These are phyloP conservation scores for Globisporangium iwayamae DNA, from an alignment of 352 stramenopile genomes.

Conservation along the genomic window DNA sequence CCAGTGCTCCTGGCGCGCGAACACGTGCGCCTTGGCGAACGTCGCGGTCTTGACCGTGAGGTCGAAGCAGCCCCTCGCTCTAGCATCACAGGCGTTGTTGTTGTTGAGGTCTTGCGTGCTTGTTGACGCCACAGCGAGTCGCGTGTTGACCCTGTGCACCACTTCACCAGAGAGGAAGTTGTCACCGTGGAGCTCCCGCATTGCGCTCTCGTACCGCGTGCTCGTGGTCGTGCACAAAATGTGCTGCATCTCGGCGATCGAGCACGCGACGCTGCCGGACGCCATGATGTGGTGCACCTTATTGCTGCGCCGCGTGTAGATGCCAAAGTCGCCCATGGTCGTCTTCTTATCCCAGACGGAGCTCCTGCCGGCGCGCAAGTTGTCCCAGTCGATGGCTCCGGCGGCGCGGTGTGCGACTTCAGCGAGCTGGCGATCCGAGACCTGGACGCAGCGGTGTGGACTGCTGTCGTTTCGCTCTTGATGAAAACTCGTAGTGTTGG, in stretches of 20 bases:
- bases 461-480: neutral
- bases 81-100: neutral
- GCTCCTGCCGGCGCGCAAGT: constrained; percentile 13
- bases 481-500: neutral
- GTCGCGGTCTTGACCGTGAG: constrained; percentile 43
- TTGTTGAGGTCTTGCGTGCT: neutral
- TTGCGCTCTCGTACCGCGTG: constrained; percentile 22
- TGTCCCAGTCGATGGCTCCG: constrained; percentile 15
- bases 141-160: constrained; percentile 25
- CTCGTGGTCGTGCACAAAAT: constrained; percentile 24
- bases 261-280: constrained; percentile 33
- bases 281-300: constrained; percentile 16
- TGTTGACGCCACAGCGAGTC: neutral
- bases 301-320: constrained; percentile 19
- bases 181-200: constrained; percentile 29
- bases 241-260: constrained; percentile 29
- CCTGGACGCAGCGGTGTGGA: neutral
- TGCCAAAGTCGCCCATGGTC: constrained; percentile 16
- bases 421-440: constrained; percentile 10
- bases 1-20: constrained; percentile 49
- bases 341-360: constrained; percentile 21
- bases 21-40: constrained; percentile 40
- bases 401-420: neutral
- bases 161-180: constrained; percentile 28
- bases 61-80: constrained; percentile 4